phyloP scores from a whole-genome alignment of 768 basidiomycete species.

The Phylloporus scabripes region DNA sequence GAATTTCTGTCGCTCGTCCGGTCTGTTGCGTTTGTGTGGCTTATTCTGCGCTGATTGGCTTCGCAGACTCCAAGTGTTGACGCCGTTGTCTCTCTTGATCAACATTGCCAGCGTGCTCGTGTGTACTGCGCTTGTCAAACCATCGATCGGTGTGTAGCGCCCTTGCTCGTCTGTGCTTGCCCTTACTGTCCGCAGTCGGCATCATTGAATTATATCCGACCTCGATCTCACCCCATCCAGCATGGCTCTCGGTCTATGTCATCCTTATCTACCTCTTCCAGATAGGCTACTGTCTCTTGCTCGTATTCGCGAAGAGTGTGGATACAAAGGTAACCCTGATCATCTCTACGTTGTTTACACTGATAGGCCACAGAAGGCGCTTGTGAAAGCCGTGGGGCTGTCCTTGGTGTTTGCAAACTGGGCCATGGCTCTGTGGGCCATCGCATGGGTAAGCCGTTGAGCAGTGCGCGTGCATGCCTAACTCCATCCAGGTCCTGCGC shows the following conservation, averaged over 20 bases:
- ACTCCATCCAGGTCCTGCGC: conserved; percentile 50
- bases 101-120: conserved; percentile 69
- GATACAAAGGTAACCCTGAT: conserved; percentile 64
- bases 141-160: conserved; percentile 46
- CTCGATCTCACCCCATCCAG: conserved; percentile 62
- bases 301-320: conserved; percentile 62
- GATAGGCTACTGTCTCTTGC: conserved; percentile 78
- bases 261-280: conserved; percentile 56
- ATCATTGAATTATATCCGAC: conserved; percentile 56
- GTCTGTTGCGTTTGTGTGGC: conserved; percentile 20
- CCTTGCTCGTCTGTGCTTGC: neutral
- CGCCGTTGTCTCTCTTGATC: conserved; percentile 77
- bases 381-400: conserved; percentile 76
- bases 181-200: conserved; percentile 31
- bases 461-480: neutral
- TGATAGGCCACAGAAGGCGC: conserved; percentile 41
- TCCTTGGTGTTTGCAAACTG: conserved; percentile 75
- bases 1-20: conserved; percentile 65
- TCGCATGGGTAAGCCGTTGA: conserved; percentile 52
- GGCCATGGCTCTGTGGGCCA: conserved; percentile 74
- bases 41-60: neutral
- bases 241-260: conserved; percentile 56
- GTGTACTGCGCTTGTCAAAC: conserved; percentile 62
- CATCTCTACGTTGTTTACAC: neutral
- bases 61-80: conserved; percentile 73